Evolutionary conservation across 306 rosid species (phyloP).

Genomic region (Canavalia gladiata): DNA sequence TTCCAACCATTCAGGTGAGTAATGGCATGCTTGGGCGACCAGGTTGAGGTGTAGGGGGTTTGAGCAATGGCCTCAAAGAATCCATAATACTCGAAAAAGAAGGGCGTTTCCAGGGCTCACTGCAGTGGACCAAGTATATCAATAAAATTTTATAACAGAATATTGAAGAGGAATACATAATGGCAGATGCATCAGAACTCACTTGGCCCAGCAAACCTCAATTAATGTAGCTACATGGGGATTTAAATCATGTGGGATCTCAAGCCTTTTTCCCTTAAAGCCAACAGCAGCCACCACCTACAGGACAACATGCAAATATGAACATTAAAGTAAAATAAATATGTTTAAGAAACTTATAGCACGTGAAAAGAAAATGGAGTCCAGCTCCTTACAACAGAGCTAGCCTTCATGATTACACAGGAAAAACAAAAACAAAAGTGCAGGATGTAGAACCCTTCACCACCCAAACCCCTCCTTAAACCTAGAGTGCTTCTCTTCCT

Average conservation of each 20-base stretch:
- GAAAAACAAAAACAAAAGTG: slow-evolving; percentile 5
- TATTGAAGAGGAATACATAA: slow-evolving; percentile 2
- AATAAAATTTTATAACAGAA: slow-evolving; percentile 23
- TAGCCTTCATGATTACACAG: slow-evolving; percentile 12
- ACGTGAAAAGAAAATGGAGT: not conserved
- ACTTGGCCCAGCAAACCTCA: slow-evolving; percentile 98
- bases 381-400: slow-evolving; percentile 16
- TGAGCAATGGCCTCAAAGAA: slow-evolving; percentile 81
- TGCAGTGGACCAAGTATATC: slow-evolving; percentile 59
- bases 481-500: not conserved
- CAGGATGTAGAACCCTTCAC: slow-evolving; percentile 22
- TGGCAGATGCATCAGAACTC: slow-evolving; percentile 52
- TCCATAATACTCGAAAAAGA: slow-evolving; percentile 91
- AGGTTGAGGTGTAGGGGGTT: slow-evolving; percentile 76
- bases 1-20: slow-evolving; percentile 63
- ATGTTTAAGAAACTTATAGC: not conserved
- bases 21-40: slow-evolving; percentile 66
- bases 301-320: slow-evolving; percentile 40
- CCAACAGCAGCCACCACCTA: slow-evolving; percentile 99
- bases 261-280: slow-evolving; percentile 85
- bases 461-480: slow-evolving; percentile 1
- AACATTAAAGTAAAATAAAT: slow-evolving; percentile 37
- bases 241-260: slow-evolving; percentile 86
- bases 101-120: slow-evolving; percentile 98
- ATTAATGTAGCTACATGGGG: slow-evolving; percentile 83